These are phyloP conservation scores for Ophiobolus disseminans DNA, from an alignment of 2,329 filamentous ascomycete genomes.

Conservation along the genomic window DNA sequence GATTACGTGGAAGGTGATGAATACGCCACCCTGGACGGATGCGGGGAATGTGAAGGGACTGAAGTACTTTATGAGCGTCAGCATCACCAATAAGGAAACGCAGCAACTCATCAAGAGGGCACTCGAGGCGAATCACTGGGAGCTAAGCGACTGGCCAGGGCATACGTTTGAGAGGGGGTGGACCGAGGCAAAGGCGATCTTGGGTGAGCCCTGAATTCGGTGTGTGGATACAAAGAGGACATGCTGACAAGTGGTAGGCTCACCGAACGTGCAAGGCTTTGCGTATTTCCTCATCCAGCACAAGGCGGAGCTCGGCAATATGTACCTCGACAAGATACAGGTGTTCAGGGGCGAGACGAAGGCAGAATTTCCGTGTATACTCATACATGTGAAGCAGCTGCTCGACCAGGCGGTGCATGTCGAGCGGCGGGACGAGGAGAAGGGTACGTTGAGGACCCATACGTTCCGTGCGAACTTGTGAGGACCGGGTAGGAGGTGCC, in stretches of 20 bases:
- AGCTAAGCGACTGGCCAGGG: slow-evolving; percentile 21
- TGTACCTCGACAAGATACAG: slow-evolving; percentile 23
- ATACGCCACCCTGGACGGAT: background rate
- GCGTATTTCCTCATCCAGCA: slow-evolving; percentile 29
- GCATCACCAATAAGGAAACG: slow-evolving; percentile 22
- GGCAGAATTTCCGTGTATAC: slow-evolving; percentile 17
- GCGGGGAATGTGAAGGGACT: slow-evolving; percentile 11
- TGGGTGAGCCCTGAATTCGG: slow-evolving; percentile 16
- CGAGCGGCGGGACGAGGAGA: background rate
- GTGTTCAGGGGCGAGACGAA: slow-evolving; percentile 18
- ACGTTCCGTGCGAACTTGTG: slow-evolving; percentile 14
- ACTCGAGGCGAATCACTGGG: slow-evolving; percentile 10
- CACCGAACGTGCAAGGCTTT: slow-evolving; percentile 25
- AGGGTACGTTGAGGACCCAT: slow-evolving; percentile 6
- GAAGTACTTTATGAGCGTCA: slow-evolving; percentile 23
- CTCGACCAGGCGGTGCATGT: background rate
- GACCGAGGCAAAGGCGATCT: slow-evolving; percentile 19
- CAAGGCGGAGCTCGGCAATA: slow-evolving; percentile 23
- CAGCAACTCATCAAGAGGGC: slow-evolving; percentile 15
- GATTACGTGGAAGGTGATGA: slow-evolving; percentile 16
- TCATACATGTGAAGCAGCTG: slow-evolving; percentile 20
- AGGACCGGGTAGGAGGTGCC: background rate
- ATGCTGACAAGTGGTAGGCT: slow-evolving; percentile 13
- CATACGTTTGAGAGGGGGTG: slow-evolving; percentile 18
- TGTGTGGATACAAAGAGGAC: background rate